Evolutionary conservation across 208 protist species (phyloP), one percentile per base, ranked within the genome.

Genomic region (Trypanosoma conorhini): DNA sequence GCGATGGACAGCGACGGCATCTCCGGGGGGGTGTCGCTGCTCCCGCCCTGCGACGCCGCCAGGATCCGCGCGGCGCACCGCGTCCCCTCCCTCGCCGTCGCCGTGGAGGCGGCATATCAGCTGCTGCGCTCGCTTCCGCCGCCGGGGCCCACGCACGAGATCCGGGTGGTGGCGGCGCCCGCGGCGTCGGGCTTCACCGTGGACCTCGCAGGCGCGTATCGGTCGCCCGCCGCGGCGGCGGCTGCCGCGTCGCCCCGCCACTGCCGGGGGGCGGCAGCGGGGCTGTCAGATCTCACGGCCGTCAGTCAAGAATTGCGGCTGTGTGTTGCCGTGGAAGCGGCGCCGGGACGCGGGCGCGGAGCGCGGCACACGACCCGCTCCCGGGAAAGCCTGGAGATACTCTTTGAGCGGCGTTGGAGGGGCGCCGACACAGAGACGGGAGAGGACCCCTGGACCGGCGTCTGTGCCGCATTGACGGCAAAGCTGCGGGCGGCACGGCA

Each of bases 1-100:
- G 33, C 33, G 50, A 62, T 76, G 21, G 28, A 30, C 12, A 8
- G 26, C 46, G 17, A 26, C 52, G 28, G 5, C 21, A 38, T 61
- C 42, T 31, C 31, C 55, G 56, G 35, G n/a, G 17, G 5, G 31
- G 85, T 90, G 62, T 67, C 67, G 31, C 69, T 33, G 0, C 42
- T 90, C 0, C 15, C 38, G 5, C 2, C 9, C 0, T 8, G 35
- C 22, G 82, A 83, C 21, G 74, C 81, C 5, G 57, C 48, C 26
- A 74, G 72, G 22, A 54, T 91, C 15, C 73, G 76, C 22, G 85
- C 82, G 13, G 75, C 74, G 28, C 51, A 82, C 46, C 66, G 67
- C 63, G 76, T 87, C 46, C 85, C 85, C 0, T 74, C 70, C 44
- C 80, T 91, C 54, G 48, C 85, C 5, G 71, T 70, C 60, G 77